Conservation (phyloP, 768 basidiomycete genomes). For the Kwoniella dejecticola region DNA sequence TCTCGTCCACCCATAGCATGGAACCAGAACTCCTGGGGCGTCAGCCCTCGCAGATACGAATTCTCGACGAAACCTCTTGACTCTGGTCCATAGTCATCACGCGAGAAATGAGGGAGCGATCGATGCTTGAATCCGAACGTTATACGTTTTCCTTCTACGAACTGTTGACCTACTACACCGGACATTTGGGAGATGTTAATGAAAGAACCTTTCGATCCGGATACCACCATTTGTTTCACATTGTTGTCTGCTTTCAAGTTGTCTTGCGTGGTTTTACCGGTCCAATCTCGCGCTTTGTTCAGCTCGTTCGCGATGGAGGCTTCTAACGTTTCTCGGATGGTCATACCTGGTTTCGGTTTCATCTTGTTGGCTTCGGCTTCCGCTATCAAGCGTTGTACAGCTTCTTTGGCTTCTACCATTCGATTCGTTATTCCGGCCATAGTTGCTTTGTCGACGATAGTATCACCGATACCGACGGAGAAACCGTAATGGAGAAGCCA, state of each 20-base stretch:
- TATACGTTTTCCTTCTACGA: slow-evolving; percentile 95
- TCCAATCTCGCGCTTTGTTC: slow-evolving; percentile 91
- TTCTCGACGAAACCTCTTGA: slow-evolving; percentile 99
- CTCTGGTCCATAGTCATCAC: slow-evolving; percentile 98
- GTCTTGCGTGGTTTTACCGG: slow-evolving; percentile 95
- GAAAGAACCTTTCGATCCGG: slow-evolving; percentile 92
- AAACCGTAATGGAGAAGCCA: slow-evolving; percentile 99
- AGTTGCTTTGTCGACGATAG: slow-evolving; percentile 85
- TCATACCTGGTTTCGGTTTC: slow-evolving; percentile 94
- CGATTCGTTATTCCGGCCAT: slow-evolving; percentile 83
- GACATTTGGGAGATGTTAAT: slow-evolving; percentile 99
- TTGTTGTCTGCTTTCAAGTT: slow-evolving; percentile 98
- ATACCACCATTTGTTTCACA: slow-evolving; percentile 99
- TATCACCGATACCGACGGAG: slow-evolving; percentile 98
- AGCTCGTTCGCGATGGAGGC: slow-evolving; percentile 85
- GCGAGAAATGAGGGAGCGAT: slow-evolving; percentile 93
- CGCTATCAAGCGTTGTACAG: slow-evolving; percentile 76
- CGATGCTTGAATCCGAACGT: slow-evolving; percentile 98
- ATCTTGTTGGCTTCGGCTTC: slow-evolving; percentile 82
- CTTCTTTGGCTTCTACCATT: slow-evolving; percentile 76
- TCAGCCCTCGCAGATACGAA: slow-evolving; percentile 92
- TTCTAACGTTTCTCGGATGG: slow-evolving; percentile 97
- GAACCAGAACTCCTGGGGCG: slow-evolving; percentile 99
- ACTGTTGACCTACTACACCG: slow-evolving; percentile 97
- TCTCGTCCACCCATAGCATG: slow-evolving; percentile 99